phyloP scores from a whole-genome alignment of 1,139 yeast genomes.

The Kodamaea sp. region DNA sequence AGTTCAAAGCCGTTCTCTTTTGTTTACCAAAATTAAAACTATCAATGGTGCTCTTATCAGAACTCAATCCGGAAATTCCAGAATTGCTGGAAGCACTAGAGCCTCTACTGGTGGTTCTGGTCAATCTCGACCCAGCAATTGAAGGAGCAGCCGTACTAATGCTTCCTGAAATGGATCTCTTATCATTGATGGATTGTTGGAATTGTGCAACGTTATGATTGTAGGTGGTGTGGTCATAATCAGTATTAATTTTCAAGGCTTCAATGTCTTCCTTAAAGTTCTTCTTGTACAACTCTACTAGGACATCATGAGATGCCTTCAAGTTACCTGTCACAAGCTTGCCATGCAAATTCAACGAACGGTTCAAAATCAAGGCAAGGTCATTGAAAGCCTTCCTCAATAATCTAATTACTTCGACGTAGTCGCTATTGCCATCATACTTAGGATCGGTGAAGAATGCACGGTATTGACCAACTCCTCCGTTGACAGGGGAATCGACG shows the following conservation, averaged over 20 bases:
- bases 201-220: constrained; percentile 23
- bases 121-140: constrained; percentile 26
- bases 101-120: constrained; percentile 33
- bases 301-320: constrained; percentile 64
- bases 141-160: constrained; percentile 15
- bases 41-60: constrained; percentile 19
- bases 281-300: constrained; percentile 63
- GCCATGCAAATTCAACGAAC: constrained; percentile 71
- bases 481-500: constrained; percentile 90
- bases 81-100: constrained; percentile 34
- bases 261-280: constrained; percentile 71
- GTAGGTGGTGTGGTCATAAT: constrained; percentile 30
- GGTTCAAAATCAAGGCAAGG: constrained; percentile 62
- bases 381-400: constrained; percentile 68
- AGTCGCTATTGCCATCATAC: constrained; percentile 42
- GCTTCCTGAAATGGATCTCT: constrained; percentile 20
- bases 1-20: constrained; percentile 49
- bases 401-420: constrained; percentile 45
- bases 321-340: constrained; percentile 59
- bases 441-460: constrained; percentile 56
- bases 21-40: constrained; percentile 20
- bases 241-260: constrained; percentile 36
- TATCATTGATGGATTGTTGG: constrained; percentile 17
- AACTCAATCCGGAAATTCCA: constrained; percentile 26
- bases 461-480: constrained; percentile 86